A percentile compares a stretch with the other conserved stretches of the same genome.
Conservation (phyloP, 2,329 filamentous ascomycete genomes). For the Trichoderma asperellum region DNA sequence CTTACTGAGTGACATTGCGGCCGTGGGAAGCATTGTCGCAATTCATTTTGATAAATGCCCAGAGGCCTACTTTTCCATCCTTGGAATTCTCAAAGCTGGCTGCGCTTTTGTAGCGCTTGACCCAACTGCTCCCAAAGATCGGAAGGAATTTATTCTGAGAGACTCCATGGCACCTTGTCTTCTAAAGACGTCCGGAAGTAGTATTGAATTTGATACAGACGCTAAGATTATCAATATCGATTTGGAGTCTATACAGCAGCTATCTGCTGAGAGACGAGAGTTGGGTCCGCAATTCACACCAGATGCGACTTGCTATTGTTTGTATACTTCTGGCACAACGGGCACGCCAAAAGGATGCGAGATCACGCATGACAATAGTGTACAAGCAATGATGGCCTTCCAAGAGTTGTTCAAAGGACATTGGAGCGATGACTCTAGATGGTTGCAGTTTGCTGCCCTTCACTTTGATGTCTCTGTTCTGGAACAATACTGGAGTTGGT, state of each 20-base stretch:
- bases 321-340: constrained; percentile 88
- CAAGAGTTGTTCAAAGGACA: constrained; percentile 74
- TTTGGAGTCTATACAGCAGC: constrained; percentile 38
- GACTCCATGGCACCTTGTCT: constrained; percentile 72
- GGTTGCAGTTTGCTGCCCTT: constrained; percentile 91
- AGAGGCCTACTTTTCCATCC: constrained; percentile 79
- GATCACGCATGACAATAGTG: constrained; percentile 84
- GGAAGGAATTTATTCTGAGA: constrained; percentile 76
- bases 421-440: constrained; percentile 74
- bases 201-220: constrained; percentile 41
- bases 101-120: constrained; percentile 83
- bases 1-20: constrained; percentile 57
- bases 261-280: constrained; percentile 30
- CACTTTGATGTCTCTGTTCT: constrained; percentile 94
- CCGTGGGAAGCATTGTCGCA: constrained; percentile 66
- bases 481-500: constrained; percentile 96
- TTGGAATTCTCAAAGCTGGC: constrained; percentile 81
- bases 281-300: constrained; percentile 35
- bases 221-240: constrained; percentile 43
- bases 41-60: constrained; percentile 85
- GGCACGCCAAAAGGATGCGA: constrained; percentile 87
- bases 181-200: constrained; percentile 53
- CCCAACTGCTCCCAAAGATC: constrained; percentile 68
- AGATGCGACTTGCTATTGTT: constrained; percentile 73
- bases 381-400: constrained; percentile 89